Evolutionary conservation across 345 rosid genomes (phyloP), one percentile per base, ranked within the genome.

Genomic region (Rubroshorea leprosula): DNA sequence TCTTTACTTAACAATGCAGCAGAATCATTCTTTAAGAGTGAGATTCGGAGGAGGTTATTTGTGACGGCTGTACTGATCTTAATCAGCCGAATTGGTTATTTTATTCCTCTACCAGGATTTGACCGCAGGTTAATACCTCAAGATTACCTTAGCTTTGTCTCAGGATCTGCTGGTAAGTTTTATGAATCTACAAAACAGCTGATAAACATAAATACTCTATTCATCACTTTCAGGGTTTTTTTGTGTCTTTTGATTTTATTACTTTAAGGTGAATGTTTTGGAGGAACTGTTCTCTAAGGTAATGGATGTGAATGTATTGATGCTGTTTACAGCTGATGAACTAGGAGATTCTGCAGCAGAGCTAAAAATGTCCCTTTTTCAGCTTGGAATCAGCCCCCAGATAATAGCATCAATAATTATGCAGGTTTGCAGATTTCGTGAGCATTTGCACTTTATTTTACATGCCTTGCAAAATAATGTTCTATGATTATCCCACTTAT

Each of bases 331-430:
- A 71, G 65, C 78, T 86, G 98, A 92, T 74, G 96, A 92, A 47
- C 72, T 92, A 55, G 98, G 91, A 58, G 93, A 84, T 62, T 76
- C 86, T 63, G 69, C 85, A 59, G 64, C 93, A 58, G 87, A 81
- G 72, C 80, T 92, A 54, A 89, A 92, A 79, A 81, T 92, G 70
- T 92, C 96, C 0, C 66, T 86, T 63, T 92, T 92, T 64, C 98
- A 89, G 82, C 98, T 92, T 68, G 98, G 98, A 61, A 88, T 89
- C 71, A 86, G 90, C 76, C 98, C 96, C 26, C 93, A 83, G 74
- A 92, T 86, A 19, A 65, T 89, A 49, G 93, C 93, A 67, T 92
- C 93, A 16, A 89, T 92, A 57, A 58, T 89, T 54, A 86, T 89
- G 96, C 96, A 89, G 95, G 96, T 92, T 58, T 62, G 44, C 35